Evolutionary conservation across 179 eudicot genomes (phyloP), one percentile per base, ranked within the genome.

Genomic region (Camellia oleifera): DNA sequence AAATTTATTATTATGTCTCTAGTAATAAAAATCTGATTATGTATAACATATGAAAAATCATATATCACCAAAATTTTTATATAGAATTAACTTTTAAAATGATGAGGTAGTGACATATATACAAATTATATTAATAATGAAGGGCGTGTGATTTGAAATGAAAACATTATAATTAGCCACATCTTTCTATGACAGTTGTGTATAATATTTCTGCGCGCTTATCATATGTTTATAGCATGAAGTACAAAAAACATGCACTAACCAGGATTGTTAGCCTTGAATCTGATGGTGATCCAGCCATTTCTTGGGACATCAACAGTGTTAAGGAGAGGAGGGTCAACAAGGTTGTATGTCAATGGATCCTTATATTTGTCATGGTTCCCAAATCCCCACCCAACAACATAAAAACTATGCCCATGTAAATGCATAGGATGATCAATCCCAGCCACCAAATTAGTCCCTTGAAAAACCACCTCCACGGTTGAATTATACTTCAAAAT

Each of bases 381-480:
- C 1, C 87, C 82, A 57, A 82, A 76, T 5, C 85, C 85, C 54
- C 46, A 76, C 8, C 85, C 85, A 6, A 85, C 87, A 7, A 76
- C 75, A 44, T 58, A 82, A 17, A 85, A 82, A 18, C 83, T 85
- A 0, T 79, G 42, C 14, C 87, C 87, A 67, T 85, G 87, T 18
- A 85, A 18, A 72, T 85, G 87, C 82, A 85, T 79, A 4, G 85
- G 87, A 62, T 85, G 87, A 66, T 82, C 80, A 17, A 60, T 62
- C 10, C 81, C 86, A 0, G 62, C 80, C 4, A 77, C 73, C 75
- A 83, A 44, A 66, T 65, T 84, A 0, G 89, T 86, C 52, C 85
- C 85, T 62, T 85, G 87, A 52, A 72, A 79, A 12, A 85, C 79
- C 64, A 87, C 8, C 87, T 87, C 90, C 68, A 87, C 90, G 13